Evolutionary conservation across 2,329 filamentous ascomycete genomes (phyloP), one percentile per base, ranked within the genome.

Genomic region (Curvularia sp.): DNA sequence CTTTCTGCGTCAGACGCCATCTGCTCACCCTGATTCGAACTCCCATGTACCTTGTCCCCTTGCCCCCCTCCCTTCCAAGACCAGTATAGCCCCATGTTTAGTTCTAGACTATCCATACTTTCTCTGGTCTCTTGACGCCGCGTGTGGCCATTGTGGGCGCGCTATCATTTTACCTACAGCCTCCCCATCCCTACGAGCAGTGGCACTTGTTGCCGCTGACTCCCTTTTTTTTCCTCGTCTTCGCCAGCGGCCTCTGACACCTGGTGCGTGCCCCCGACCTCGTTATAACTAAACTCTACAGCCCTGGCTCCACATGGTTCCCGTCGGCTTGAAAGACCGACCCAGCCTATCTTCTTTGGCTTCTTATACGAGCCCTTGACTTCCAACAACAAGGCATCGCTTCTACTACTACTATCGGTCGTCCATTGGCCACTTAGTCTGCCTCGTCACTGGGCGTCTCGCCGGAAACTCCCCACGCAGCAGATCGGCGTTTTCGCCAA

Each of bases 201-300:
- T 53, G 60, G 56, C 55, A 19, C 53, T 57, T 60, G 65, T 62
- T 68, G 65, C 58, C 66, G 62, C 64, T 63, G 63, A 63, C 69
- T 69, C 63, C 60, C 62, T 52, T 63, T 67, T 70, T 63, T 48
- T 49, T 49, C 38, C 15, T 15, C 30, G 63, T 61, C 18, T 52
- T 60, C 56, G 34, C 55, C 63, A 53, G 61, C 65, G 61, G 62
- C 56, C 49, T 69, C 63, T 65, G 63, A 70, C 70, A 65, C 68
- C 39, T 74, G 73, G 73, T 74, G 63, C 71, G 74, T 77, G 74
- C 73, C 68, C 62, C 53, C 56, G 56, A 64, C 55, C 61, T 65
- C 55, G 58, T 59, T 66, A 65, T 66, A 70, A 68, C 66, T 67
- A 58, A 68, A 68, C 57, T 49, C 66, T 61, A 58, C 55, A 56